These are phyloP conservation scores for Lasiosphaeria ovina DNA, from an alignment of 495 filamentous ascomycete genomes.

Conservation along the genomic window DNA sequence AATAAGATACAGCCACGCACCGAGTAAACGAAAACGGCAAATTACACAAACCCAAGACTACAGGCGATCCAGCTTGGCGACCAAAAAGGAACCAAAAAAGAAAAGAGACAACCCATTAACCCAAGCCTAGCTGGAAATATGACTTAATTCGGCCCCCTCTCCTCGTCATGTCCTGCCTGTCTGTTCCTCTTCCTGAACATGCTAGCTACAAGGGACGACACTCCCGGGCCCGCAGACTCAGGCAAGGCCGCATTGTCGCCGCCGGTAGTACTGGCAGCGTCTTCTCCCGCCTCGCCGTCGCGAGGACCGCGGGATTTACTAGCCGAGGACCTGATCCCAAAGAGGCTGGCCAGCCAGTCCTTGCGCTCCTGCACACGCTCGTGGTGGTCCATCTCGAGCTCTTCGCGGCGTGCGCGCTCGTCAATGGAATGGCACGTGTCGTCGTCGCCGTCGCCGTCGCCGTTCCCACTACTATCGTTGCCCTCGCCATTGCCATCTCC, in stretches of 20 bases:
- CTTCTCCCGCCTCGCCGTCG: background rate
- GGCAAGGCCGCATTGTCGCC: background rate
- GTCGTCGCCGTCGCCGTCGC: background rate
- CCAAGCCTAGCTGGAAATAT: too few relatives aligned
- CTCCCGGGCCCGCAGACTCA: background rate
- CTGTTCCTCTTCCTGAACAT: constrained; percentile 4
- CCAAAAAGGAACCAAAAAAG: too few relatives aligned
- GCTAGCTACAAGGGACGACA: background rate
- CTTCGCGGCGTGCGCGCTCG: constrained; percentile 1
- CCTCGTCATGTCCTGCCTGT: background rate
- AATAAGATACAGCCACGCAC: too few relatives aligned
- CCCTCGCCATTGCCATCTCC: background rate
- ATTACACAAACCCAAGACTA: too few relatives aligned
- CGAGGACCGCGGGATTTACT: background rate
- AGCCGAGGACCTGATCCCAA: background rate
- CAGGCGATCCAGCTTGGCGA: too few relatives aligned
- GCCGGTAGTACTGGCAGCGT: background rate
- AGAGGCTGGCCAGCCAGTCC: constrained; percentile 2
- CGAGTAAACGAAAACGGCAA: too few relatives aligned
- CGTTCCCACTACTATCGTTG: background rate
- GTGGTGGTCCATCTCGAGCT: background rate
- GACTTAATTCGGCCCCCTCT: background rate
- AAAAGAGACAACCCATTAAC: too few relatives aligned
- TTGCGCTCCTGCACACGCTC: constrained; percentile 4
- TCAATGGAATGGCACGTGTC: background rate